Evolutionary conservation across 2,329 filamentous ascomycete species (phyloP).

Genomic region (Phyllosticta paracitricarpa): DNA sequence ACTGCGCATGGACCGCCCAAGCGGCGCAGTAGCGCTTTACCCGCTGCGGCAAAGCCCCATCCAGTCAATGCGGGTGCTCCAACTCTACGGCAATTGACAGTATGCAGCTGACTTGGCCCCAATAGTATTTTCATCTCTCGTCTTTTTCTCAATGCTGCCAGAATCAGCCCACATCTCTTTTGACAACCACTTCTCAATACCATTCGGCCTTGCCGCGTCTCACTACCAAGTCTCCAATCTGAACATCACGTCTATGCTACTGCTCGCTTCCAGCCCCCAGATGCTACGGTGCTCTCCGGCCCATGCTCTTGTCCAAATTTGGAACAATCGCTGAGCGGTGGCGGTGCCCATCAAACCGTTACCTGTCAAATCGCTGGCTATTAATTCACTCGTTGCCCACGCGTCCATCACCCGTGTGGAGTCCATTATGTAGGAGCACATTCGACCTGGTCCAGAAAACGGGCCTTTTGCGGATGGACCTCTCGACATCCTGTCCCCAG

Average conservation of each 20-base stretch:
- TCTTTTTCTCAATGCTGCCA: background rate
- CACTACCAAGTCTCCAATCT: conserved; percentile 9
- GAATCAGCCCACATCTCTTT: background rate
- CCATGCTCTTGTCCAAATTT: background rate
- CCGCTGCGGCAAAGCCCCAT: background rate
- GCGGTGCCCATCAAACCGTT: background rate
- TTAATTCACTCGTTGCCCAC: background rate
- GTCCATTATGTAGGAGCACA: background rate
- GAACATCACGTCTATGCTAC: background rate
- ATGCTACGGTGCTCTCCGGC: background rate
- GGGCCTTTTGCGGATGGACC: background rate
- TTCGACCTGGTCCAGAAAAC: background rate
- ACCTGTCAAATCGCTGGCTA: background rate
- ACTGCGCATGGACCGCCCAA: background rate
- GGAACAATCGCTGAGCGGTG: background rate
- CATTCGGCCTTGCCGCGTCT: background rate
- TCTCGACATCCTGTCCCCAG: background rate
- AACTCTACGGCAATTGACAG: conserved; percentile 55
- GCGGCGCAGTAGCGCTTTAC: background rate
- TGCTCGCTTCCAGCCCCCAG: background rate
- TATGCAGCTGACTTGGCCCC: conserved; percentile 71
- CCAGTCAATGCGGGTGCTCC: background rate
- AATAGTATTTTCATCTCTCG: conserved; percentile 65
- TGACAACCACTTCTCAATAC: background rate
- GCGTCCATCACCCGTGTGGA: background rate